phyloP scores from a whole-genome alignment of 805 yeast species.

The Sugiyamaella mastotermitis region DNA sequence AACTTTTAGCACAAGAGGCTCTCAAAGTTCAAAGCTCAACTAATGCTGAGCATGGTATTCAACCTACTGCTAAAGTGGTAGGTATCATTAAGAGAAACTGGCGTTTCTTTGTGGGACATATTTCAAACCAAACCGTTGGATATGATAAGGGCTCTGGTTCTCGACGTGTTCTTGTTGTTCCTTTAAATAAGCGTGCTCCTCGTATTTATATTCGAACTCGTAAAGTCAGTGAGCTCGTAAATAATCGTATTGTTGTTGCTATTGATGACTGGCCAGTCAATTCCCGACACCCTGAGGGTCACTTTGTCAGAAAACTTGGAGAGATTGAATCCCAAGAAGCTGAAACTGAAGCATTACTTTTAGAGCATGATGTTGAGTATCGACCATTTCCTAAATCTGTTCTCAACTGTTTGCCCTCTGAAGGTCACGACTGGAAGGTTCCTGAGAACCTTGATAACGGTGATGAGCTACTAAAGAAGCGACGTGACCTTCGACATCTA shows the following conservation, averaged over 20 bases:
- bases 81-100: slow-evolving; percentile 86
- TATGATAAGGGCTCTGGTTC: slow-evolving; percentile 41
- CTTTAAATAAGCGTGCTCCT: slow-evolving; percentile 88
- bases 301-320: slow-evolving; percentile 85
- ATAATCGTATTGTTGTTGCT: slow-evolving; percentile 85
- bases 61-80: slow-evolving; percentile 90
- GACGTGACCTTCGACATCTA: slow-evolving; percentile 83
- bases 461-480: slow-evolving; percentile 40
- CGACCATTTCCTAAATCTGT: slow-evolving; percentile 93
- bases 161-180: slow-evolving; percentile 72
- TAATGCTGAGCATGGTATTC: slow-evolving; percentile 38
- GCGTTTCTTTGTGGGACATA: slow-evolving; percentile 94
- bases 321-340: slow-evolving; percentile 88
- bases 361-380: slow-evolving; percentile 95
- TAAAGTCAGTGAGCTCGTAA: slow-evolving; percentile 73
- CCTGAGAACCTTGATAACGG: slow-evolving; percentile 49
- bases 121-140: slow-evolving; percentile 67
- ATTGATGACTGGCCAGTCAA: slow-evolving; percentile 88
- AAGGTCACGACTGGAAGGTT: slow-evolving; percentile 90
- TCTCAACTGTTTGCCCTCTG: slow-evolving; percentile 83
- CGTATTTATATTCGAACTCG: slow-evolving; percentile 82
- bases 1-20: slow-evolving; percentile 72
- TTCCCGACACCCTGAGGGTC: slow-evolving; percentile 89
- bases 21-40: slow-evolving; percentile 35
- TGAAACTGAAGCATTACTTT: slow-evolving; percentile 87